Conservation (phyloP, 768 basidiomycete genomes). For the Clavulina sp. region DNA sequence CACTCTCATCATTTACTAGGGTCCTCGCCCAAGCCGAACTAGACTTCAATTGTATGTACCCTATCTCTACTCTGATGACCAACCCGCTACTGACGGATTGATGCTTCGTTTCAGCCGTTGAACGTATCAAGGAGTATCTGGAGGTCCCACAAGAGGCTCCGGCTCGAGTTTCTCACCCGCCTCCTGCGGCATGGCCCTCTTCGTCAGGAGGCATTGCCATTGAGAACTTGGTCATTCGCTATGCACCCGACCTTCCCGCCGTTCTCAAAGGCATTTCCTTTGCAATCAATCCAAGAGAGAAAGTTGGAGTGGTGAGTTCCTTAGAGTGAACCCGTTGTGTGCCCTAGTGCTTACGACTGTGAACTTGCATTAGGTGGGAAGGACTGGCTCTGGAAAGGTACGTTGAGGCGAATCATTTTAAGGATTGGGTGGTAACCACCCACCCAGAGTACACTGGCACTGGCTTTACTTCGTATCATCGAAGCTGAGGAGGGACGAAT, state of each 20-base stretch:
- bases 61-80: background rate
- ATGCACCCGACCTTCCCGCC: slow-evolving; percentile 42
- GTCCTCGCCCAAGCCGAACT: slow-evolving; percentile 55
- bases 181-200: slow-evolving; percentile 62
- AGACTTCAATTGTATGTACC: slow-evolving; percentile 31
- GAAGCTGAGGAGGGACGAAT: slow-evolving; percentile 42
- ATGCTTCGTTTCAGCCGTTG: slow-evolving; percentile 24
- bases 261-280: slow-evolving; percentile 44
- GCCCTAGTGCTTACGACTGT: background rate
- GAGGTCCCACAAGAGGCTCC: slow-evolving; percentile 52
- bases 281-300: slow-evolving; percentile 40
- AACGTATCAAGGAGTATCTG: slow-evolving; percentile 55
- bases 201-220: slow-evolving; percentile 36
- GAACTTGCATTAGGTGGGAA: slow-evolving; percentile 31
- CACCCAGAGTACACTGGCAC: slow-evolving; percentile 43
- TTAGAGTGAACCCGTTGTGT: slow-evolving; percentile 3
- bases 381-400: slow-evolving; percentile 42
- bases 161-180: slow-evolving; percentile 34
- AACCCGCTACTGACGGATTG: slow-evolving; percentile 21
- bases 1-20: slow-evolving; percentile 16
- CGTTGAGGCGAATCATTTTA: background rate
- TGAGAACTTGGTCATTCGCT: slow-evolving; percentile 40
- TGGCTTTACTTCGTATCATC: slow-evolving; percentile 43
- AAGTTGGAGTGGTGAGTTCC: slow-evolving; percentile 45
- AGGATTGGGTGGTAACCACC: background rate